Evolutionary conservation across 345 rosid genomes (phyloP).

Genomic region (Salix koriyanagi): DNA sequence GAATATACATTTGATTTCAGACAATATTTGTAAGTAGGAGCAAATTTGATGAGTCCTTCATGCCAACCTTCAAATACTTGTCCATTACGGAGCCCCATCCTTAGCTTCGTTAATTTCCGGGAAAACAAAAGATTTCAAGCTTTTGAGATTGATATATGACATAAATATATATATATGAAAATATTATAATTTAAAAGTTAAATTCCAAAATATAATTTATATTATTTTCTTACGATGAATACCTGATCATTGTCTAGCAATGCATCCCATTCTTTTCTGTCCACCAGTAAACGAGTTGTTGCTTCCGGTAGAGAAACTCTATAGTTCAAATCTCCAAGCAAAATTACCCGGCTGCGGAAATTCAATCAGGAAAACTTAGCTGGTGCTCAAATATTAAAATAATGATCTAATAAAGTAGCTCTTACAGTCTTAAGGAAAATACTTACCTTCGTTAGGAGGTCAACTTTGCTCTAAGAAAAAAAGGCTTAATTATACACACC

Average conservation of each 20-base stretch:
- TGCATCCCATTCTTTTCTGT: slow-evolving; percentile 48
- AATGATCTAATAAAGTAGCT: slow-evolving; percentile 1
- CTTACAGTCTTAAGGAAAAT: background rate
- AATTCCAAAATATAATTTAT: too few relatives aligned
- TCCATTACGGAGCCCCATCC: slow-evolving; percentile 52
- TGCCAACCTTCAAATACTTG: slow-evolving; percentile 60
- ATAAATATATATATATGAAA: too few relatives aligned
- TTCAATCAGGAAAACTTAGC: slow-evolving; percentile 12
- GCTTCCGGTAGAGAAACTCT: slow-evolving; percentile 68
- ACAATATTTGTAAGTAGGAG: slow-evolving; percentile 77
- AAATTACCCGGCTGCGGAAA: slow-evolving; percentile 49
- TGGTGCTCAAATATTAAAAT: background rate
- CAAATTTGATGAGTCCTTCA: slow-evolving; percentile 57
- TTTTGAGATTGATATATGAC: background rate
- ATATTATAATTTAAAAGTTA: too few relatives aligned
- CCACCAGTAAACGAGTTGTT: slow-evolving; percentile 50
- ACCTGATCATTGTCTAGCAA: slow-evolving; percentile 71
- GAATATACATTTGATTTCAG: slow-evolving; percentile 58
- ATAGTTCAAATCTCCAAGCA: slow-evolving; percentile 80
- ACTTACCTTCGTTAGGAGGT: slow-evolving; percentile 13
- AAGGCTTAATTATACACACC: background rate
- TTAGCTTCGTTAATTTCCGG: slow-evolving; percentile 41
- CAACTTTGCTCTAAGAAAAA: slow-evolving; percentile 16
- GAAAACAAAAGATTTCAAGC: background rate
- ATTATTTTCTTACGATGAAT: too few relatives aligned